Evolutionary conservation across 169 alveolate species (phyloP), one percentile per base, ranked within the genome.

Genomic region (Fabrea salina): DNA sequence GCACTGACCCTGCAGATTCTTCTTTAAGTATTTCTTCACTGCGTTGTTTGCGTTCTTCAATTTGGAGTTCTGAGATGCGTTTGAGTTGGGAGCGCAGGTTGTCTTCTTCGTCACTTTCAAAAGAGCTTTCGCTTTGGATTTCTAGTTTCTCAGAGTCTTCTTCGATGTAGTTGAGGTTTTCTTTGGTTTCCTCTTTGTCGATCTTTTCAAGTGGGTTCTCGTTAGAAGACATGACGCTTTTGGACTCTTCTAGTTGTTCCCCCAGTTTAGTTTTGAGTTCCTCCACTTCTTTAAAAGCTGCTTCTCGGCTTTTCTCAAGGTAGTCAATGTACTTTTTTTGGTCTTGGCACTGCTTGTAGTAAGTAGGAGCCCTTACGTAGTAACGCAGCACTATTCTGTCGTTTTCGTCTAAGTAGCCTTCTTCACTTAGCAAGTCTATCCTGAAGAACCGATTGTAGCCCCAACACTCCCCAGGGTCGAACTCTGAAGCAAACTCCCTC

Each of bases 381-480:
- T 82, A 88, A 53, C 80, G 78, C 22, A 90, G 76, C 11, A 76
- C 56, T 3, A 87, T 47, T 40, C 53, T 51, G 35, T 79, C 85
- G 44, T 75, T 49, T 19, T 61, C 50, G 25, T 54, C 54, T 3
- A 80, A 54, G 58, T 64, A 93, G 22, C 96, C 96, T 79, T 93
- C 95, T 54, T 89, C 83, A 50, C 77, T 84, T 49, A 93, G 68
- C 54, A 83, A 75, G 67, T 90, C 92, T 3, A 92, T 79, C 79
- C 89, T 83, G 80, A 83, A 94, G 72, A 94, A 94, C 51, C 93
- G 82, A 79, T 92, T 91, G 79, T 91, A 94, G 0, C 97, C 97
- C 97, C 97, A 94, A 66, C 96, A 91, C 79, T 92, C 97, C 0
- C 96, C 96, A 39, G 87, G 88, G 50, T 91, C 94, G 72, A 94